Evolutionary conservation across 345 rosid species (phyloP).

Genomic region (Litchi chinensis): DNA sequence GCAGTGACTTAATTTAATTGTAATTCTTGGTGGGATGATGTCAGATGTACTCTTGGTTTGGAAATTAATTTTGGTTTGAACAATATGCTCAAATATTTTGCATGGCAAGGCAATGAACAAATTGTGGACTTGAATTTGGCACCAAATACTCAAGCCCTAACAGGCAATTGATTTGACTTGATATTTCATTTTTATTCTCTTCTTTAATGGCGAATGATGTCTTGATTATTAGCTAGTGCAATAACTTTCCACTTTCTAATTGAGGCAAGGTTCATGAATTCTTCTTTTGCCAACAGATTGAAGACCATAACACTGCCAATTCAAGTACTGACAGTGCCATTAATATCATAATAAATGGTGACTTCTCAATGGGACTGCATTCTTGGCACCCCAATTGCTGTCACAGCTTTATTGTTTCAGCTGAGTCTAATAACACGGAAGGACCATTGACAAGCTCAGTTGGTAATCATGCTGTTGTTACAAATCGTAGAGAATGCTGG

Average conservation of each 20-base stretch:
- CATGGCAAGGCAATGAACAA: background rate
- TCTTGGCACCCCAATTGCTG: slow-evolving; percentile 83
- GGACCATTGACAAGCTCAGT: slow-evolving; percentile 37
- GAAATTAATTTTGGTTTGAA: background rate
- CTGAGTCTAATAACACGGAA: slow-evolving; percentile 33
- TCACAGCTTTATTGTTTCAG: slow-evolving; percentile 59
- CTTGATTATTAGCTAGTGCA: background rate
- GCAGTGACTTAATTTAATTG: background rate
- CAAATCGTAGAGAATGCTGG: slow-evolving; percentile 86
- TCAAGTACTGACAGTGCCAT: slow-evolving; percentile 19
- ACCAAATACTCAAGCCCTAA: background rate
- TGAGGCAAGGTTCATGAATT: slow-evolving; percentile 1
- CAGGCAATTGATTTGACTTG: background rate
- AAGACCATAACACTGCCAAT: slow-evolving; percentile 32
- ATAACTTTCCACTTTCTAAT: background rate
- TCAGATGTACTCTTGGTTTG: background rate
- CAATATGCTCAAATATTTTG: background rate
- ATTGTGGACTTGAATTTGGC: background rate
- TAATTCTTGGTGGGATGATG: slow-evolving; percentile 1
- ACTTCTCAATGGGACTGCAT: slow-evolving; percentile 72
- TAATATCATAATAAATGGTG: slow-evolving; percentile 66
- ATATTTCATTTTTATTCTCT: background rate
- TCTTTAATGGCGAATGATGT: background rate
- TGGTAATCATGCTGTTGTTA: slow-evolving; percentile 66
- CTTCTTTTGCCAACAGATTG: slow-evolving; percentile 34